These are phyloP conservation scores for Fusarium burgessii DNA, from an alignment of 2,329 filamentous ascomycete genomes.

Conservation along the genomic window DNA sequence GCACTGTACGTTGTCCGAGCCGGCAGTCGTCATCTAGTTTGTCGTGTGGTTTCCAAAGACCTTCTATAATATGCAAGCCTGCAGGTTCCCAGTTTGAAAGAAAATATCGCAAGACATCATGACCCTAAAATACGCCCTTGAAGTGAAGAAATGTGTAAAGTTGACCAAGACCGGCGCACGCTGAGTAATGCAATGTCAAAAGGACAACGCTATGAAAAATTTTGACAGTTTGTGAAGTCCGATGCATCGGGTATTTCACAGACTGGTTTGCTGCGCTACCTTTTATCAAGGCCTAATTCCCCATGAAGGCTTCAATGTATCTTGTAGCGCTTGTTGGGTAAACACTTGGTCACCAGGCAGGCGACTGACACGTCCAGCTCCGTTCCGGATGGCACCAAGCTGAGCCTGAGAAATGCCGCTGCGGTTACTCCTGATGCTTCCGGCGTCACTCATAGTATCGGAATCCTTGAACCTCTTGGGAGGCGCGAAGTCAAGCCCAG, in stretches of 20 bases:
- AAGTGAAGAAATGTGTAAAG: slow-evolving; percentile 44
- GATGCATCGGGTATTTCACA: slow-evolving; percentile 10
- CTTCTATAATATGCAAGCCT: slow-evolving; percentile 54
- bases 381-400: slow-evolving; percentile 78
- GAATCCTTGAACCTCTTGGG: slow-evolving; percentile 77
- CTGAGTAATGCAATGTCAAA: slow-evolving; percentile 47
- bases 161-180: slow-evolving; percentile 46
- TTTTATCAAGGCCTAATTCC: slow-evolving; percentile 60
- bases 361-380: slow-evolving; percentile 87
- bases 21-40: slow-evolving; percentile 47
- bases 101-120: slow-evolving; percentile 49
- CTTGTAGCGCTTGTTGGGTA: slow-evolving; percentile 74
- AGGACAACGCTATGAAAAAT: slow-evolving; percentile 36
- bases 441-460: slow-evolving; percentile 72
- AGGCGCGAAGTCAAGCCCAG: slow-evolving; percentile 82
- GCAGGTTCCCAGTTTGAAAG: slow-evolving; percentile 44
- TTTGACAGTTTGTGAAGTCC: slow-evolving; percentile 12
- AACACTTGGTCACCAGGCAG: slow-evolving; percentile 86
- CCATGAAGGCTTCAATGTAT: slow-evolving; percentile 72
- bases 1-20: slow-evolving; percentile 30
- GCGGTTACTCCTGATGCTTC: slow-evolving; percentile 73
- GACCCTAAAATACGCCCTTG: slow-evolving; percentile 48
- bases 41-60: slow-evolving; percentile 48
- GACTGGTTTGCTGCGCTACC: slow-evolving; percentile 18
- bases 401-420: slow-evolving; percentile 80